Conservation (phyloP, 2,329 filamentous ascomycete genomes). For the Cladophialophora psammophila region DNA sequence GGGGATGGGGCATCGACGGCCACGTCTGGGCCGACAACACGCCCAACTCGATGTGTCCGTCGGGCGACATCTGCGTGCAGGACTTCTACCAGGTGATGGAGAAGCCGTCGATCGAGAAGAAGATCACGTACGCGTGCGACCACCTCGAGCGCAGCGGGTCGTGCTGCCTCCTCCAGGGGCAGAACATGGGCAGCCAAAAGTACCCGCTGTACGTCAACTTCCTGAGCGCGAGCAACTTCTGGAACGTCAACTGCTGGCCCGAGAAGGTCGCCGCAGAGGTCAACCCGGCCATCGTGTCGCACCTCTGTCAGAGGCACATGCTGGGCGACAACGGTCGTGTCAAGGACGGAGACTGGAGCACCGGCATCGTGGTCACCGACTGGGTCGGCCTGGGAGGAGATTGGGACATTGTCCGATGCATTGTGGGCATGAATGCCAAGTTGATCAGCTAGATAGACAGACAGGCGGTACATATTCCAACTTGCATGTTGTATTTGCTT, state of each 20-base stretch:
- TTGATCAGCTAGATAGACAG: conserved; percentile 43
- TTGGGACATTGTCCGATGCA: conserved; percentile 87
- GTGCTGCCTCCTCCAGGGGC: conserved; percentile 54
- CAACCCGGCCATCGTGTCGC: conserved; percentile 75
- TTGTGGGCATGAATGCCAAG: conserved; percentile 88
- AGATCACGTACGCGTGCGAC: conserved; percentile 75
- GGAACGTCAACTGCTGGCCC: conserved; percentile 90
- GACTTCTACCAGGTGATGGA: conserved; percentile 92
- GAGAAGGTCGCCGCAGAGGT: conserved; percentile 87
- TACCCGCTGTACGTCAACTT: conserved; percentile 89
- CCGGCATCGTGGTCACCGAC: conserved; percentile 89
- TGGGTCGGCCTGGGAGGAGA: conserved; percentile 88
- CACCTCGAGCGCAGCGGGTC: conserved; percentile 71
- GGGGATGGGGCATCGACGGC: conserved; percentile 66
- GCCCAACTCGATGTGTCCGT: conserved; percentile 72
- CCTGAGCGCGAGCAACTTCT: conserved; percentile 90
- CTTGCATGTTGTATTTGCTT: too few species aligned
- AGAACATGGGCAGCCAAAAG: conserved; percentile 41
- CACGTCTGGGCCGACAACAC: conserved; percentile 84
- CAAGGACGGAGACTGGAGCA: conserved; percentile 73
- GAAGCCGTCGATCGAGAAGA: conserved; percentile 76
- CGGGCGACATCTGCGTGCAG: conserved; percentile 82
- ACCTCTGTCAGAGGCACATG: conserved; percentile 62
- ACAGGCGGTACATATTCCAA: too few species aligned
- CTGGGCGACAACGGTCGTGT: conserved; percentile 43